Conservation (phyloP, 1,139 yeast species). For the Debaryomycetaceae sp. region DNA sequence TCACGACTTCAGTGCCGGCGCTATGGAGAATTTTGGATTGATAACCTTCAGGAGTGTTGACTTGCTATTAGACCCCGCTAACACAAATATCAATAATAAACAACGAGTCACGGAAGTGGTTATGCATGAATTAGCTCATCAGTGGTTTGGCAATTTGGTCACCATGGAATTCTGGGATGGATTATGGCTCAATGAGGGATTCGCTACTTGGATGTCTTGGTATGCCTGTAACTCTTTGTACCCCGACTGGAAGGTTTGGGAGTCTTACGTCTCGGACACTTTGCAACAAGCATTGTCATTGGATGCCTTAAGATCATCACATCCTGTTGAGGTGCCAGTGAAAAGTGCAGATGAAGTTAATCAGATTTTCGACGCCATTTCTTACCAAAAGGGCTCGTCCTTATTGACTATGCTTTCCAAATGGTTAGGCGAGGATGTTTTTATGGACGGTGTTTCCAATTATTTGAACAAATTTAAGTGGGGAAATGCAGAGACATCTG, state of each 20-base stretch:
- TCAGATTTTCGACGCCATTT: conserved; percentile 80
- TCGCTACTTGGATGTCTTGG: conserved; percentile 87
- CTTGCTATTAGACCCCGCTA: conserved; percentile 44
- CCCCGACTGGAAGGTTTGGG: conserved; percentile 89
- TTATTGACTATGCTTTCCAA: conserved; percentile 70
- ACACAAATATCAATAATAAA: conserved; percentile 46
- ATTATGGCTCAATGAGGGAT: conserved; percentile 65
- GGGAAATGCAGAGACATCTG: conserved; percentile 77
- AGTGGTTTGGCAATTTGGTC: conserved; percentile 62
- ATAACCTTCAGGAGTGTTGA: conserved; percentile 55
- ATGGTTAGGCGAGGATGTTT: conserved; percentile 67
- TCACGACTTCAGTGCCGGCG: conserved; percentile 57
- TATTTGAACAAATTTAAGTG: conserved; percentile 73
- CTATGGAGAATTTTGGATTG: conserved; percentile 63
- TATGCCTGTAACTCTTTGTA: conserved; percentile 69
- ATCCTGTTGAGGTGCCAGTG: conserved; percentile 86
- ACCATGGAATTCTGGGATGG: conserved; percentile 68
- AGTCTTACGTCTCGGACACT: conserved; percentile 63
- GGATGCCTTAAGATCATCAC: conserved; percentile 73
- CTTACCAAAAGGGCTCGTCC: conserved; percentile 83
- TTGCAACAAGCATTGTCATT: conserved; percentile 67
- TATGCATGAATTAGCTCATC: conserved; percentile 75
- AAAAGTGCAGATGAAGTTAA: conserved; percentile 76
- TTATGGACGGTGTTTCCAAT: conserved; percentile 70
- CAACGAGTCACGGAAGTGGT: conserved; percentile 84